Percentiles rank a stretch among this genome's conserved stretches.
These are phyloP conservation scores for Vigna reflexopilosa DNA, from an alignment of 306 rosid species.

Conservation along the genomic window DNA sequence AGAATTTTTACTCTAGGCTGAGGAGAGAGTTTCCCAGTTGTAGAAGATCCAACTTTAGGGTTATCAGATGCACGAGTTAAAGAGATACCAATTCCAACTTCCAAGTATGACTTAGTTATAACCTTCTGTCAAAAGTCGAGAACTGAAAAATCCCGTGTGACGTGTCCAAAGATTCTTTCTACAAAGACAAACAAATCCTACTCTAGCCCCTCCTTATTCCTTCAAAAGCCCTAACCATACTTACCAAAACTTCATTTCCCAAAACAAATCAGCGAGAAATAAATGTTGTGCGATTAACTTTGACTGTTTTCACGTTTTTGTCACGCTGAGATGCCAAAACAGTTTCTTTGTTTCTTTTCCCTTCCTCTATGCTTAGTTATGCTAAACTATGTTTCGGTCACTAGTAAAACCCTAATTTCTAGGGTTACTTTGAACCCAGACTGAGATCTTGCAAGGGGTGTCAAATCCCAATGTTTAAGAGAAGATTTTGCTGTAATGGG, in stretches of 20 bases:
- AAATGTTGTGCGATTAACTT: neutral
- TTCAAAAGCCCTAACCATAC: slow-evolving; percentile 62
- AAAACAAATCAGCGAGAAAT: slow-evolving; percentile 21
- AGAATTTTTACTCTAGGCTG: slow-evolving; percentile 37
- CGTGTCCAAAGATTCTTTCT: slow-evolving; percentile 77
- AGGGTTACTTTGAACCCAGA: slow-evolving; percentile 45
- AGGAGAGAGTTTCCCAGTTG: slow-evolving; percentile 20
- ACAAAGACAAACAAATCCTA: slow-evolving; percentile 47
- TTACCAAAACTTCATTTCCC: slow-evolving; percentile 41
- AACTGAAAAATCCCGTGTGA: slow-evolving; percentile 66
- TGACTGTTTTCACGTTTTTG: slow-evolving; percentile 36
- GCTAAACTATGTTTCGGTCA: slow-evolving; percentile 5
- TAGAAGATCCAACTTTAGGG: slow-evolving; percentile 48
- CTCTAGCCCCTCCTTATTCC: neutral
- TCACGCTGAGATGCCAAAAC: slow-evolving; percentile 2
- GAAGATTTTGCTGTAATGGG: slow-evolving; percentile 50
- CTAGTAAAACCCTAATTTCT: slow-evolving; percentile 65
- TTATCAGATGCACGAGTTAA: slow-evolving; percentile 37
- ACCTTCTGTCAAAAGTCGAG: slow-evolving; percentile 55
- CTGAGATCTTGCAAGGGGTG: slow-evolving; percentile 46
- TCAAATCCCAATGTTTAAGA: slow-evolving; percentile 19
- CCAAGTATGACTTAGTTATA: slow-evolving; percentile 46
- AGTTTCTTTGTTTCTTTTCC: neutral
- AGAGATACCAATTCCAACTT: slow-evolving; percentile 21
- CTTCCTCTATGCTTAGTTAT: slow-evolving; percentile 36